A percentile compares a stretch with the other conserved stretches of the same genome.
phyloP scores from a whole-genome alignment of 441 rosid genomes.

The Lepidium campestre region DNA sequence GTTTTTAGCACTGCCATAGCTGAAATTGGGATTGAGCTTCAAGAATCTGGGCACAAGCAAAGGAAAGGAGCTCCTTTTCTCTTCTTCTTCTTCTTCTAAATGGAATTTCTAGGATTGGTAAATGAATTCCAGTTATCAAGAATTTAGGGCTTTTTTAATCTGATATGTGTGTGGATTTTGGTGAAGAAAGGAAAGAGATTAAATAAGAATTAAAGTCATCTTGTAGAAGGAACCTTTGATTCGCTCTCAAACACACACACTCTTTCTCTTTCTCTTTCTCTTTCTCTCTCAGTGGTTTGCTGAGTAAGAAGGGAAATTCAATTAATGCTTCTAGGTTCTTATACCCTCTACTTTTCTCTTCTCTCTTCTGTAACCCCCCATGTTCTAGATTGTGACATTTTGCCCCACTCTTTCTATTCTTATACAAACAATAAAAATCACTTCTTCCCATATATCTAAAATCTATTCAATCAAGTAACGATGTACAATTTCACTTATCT shows the following conservation, averaged over 20 bases:
- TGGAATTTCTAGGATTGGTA: slow-evolving; percentile 39
- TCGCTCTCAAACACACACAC: slow-evolving; percentile 2
- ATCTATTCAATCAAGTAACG: background rate
- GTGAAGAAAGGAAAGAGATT: slow-evolving; percentile 19
- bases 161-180: slow-evolving; percentile 20
- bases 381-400: slow-evolving; percentile 26
- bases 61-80: background rate
- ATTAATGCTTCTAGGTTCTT: slow-evolving; percentile 28
- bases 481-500: background rate
- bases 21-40: slow-evolving; percentile 23
- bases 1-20: slow-evolving; percentile 43
- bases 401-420: slow-evolving; percentile 4
- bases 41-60: background rate
- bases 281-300: slow-evolving; percentile 19
- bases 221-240: slow-evolving; percentile 10
- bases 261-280: background rate
- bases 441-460: background rate
- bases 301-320: slow-evolving; percentile 16
- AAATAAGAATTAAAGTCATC: slow-evolving; percentile 15
- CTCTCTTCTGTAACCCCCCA: slow-evolving; percentile 17
- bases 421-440: background rate
- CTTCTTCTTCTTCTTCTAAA: slow-evolving; percentile 4
- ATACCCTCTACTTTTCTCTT: slow-evolving; percentile 14
- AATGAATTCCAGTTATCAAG: slow-evolving; percentile 41
- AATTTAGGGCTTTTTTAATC: background rate